Evolutionary conservation across 192 early-diverging fungal species (phyloP).

Genomic region (Linnemannia schmuckeri): DNA sequence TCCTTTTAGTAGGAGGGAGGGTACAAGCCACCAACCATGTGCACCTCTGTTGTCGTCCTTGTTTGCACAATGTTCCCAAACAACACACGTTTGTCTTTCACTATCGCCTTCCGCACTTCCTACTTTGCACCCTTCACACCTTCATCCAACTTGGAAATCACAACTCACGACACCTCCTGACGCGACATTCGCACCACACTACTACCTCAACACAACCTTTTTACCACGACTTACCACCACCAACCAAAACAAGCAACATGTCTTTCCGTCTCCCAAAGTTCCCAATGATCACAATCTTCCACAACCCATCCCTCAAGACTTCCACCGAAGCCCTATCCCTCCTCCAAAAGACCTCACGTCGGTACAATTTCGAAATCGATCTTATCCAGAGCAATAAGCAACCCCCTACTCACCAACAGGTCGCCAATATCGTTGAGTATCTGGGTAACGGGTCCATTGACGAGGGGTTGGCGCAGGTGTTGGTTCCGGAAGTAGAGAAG

Average conservation of each 20-base stretch:
- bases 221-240: not conserved
- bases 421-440: constrained; percentile 17
- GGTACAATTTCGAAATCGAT: constrained; percentile 28
- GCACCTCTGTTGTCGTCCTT: not conserved
- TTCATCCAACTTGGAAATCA: not conserved
- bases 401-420: constrained; percentile 24
- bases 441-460: constrained; percentile 19
- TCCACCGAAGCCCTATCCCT: constrained; percentile 24
- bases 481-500: not conserved
- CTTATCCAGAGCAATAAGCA: constrained; percentile 21
- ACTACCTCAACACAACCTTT: not conserved
- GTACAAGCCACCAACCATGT: not conserved
- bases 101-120: not conserved
- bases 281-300: constrained; percentile 44
- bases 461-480: not conserved
- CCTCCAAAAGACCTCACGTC: constrained; percentile 14
- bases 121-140: not conserved
- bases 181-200: not conserved
- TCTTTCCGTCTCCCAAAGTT: constrained; percentile 35
- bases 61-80: not conserved
- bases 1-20: not conserved
- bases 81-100: too few species aligned
- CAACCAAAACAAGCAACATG: not conserved
- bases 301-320: constrained; percentile 23
- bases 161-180: not conserved